Percentiles rank a stretch among this genome's conserved stretches.
These are phyloP conservation scores for Euphorbia lathyris DNA, from an alignment of 345 rosid genomes.

Conservation along the genomic window DNA sequence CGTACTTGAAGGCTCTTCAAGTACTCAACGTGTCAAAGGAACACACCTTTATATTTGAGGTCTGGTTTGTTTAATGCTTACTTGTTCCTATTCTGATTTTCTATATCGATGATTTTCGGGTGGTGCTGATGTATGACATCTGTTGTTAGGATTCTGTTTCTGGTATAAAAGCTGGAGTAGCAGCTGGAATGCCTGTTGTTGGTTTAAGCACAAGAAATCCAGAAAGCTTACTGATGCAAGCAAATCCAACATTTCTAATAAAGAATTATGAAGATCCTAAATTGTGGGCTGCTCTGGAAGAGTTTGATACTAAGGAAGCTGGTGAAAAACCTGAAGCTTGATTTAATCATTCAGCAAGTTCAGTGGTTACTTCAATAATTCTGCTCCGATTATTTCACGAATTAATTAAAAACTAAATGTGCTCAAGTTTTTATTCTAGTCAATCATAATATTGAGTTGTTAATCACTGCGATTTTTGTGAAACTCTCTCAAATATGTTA, in stretches of 20 bases:
- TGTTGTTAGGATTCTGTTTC: conserved; percentile 68
- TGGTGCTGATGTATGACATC: neutral
- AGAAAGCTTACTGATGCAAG: conserved; percentile 54
- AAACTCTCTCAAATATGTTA: no score
- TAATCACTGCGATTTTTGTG: no score
- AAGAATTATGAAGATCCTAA: conserved; percentile 77
- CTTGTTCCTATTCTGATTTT: neutral
- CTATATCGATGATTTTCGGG: no score
- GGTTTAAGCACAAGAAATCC: conserved; percentile 82
- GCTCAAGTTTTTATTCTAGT: no score
- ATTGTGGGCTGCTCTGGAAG: conserved; percentile 75
- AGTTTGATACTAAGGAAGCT: conserved; percentile 47
- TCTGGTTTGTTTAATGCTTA: conserved; percentile 16
- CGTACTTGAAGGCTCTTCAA: conserved; percentile 86
- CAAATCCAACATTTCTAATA: conserved; percentile 70
- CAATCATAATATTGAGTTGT: no score
- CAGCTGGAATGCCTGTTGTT: conserved; percentile 85
- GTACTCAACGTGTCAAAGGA: conserved; percentile 73
- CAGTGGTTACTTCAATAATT: neutral
- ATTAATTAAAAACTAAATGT: neutral
- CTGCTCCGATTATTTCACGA: neutral
- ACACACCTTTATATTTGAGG: conserved; percentile 80
- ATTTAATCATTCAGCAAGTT: neutral
- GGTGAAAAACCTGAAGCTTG: conserved; percentile 22
- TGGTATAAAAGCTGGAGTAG: conserved; percentile 94